Conservation (phyloP, 768 basidiomycete species). For the Thelephora ganbajun region DNA sequence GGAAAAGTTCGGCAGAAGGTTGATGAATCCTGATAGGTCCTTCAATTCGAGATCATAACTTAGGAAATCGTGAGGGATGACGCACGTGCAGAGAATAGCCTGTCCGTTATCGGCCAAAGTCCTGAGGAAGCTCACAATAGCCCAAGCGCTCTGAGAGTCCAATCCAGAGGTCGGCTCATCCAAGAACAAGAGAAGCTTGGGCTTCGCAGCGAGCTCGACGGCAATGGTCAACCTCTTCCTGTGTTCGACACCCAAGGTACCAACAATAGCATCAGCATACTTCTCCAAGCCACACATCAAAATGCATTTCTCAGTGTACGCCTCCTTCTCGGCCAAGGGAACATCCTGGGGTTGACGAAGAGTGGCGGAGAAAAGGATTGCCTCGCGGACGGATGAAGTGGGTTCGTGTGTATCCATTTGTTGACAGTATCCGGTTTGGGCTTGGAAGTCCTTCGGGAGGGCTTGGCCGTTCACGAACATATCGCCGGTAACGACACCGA, state of each 20-base stretch:
- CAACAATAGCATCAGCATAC: constrained; percentile 55
- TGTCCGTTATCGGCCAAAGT: constrained; percentile 71
- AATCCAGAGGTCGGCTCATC: constrained; percentile 84
- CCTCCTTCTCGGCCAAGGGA: constrained; percentile 56
- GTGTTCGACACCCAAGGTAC: constrained; percentile 53
- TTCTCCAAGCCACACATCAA: constrained; percentile 52
- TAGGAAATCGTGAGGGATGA: constrained; percentile 1
- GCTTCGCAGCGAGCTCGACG: constrained; percentile 81
- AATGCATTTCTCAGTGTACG: constrained; percentile 48
- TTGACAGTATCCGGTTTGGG: constrained; percentile 72
- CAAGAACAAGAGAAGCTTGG: constrained; percentile 67
- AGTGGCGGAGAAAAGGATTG: constrained; percentile 65
- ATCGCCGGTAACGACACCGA: constrained; percentile 26
- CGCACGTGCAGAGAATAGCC: constrained; percentile 81
- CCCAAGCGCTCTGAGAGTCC: constrained; percentile 81
- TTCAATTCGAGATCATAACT: background rate
- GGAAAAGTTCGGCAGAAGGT: constrained; percentile 78
- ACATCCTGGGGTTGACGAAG: constrained; percentile 62
- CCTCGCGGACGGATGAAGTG: constrained; percentile 68
- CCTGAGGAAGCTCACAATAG: constrained; percentile 61
- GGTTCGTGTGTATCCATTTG: constrained; percentile 75
- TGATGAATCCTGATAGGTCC: constrained; percentile 24
- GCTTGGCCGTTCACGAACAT: constrained; percentile 31
- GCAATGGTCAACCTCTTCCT: constrained; percentile 77
- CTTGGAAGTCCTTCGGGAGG: constrained; percentile 34